These are phyloP conservation scores for Aspergillus alliaceus DNA, from an alignment of 2,329 filamentous ascomycete species.

Conservation along the genomic window DNA sequence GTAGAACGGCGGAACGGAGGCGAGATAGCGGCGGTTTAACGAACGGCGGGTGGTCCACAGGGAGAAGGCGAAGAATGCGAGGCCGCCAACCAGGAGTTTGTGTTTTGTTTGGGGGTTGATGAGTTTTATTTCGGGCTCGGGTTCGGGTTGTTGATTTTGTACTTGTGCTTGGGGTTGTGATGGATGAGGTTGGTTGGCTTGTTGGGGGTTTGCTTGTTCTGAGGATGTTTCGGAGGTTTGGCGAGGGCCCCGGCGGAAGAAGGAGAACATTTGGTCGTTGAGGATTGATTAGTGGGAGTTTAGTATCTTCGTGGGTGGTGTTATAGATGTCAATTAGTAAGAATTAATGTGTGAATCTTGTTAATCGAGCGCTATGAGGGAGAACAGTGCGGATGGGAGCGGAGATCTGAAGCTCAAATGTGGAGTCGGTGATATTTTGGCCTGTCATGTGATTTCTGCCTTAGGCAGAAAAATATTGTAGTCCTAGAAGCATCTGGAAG, in stretches of 20 bases:
- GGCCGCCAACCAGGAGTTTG: constrained; percentile 69
- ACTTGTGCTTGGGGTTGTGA: background rate
- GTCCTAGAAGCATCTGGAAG: background rate
- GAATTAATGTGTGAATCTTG: background rate
- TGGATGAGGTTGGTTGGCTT: background rate
- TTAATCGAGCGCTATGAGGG: background rate
- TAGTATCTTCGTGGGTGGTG: background rate
- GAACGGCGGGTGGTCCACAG: constrained; percentile 70
- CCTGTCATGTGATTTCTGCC: constrained; percentile 5
- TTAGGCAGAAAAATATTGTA: background rate
- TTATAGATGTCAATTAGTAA: background rate
- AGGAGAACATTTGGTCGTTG: constrained; percentile 23
- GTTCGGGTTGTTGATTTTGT: background rate
- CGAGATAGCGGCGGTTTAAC: constrained; percentile 61
- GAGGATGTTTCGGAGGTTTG: background rate
- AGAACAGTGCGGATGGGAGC: background rate
- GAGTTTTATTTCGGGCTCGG: background rate
- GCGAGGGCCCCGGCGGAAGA: constrained; percentile 10
- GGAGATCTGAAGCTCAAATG: constrained; percentile 4
- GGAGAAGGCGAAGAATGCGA: constrained; percentile 72
- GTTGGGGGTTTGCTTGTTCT: constrained; percentile 7
- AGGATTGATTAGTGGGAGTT: background rate
- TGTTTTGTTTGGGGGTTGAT: constrained; percentile 14
- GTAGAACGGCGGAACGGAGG: constrained; percentile 71
- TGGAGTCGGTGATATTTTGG: background rate